A percentile compares a stretch with the other conserved stretches of the same genome.
Evolutionary conservation across 192 early-diverging fungal genomes (phyloP).

Genomic region (Linderina pennispora): DNA sequence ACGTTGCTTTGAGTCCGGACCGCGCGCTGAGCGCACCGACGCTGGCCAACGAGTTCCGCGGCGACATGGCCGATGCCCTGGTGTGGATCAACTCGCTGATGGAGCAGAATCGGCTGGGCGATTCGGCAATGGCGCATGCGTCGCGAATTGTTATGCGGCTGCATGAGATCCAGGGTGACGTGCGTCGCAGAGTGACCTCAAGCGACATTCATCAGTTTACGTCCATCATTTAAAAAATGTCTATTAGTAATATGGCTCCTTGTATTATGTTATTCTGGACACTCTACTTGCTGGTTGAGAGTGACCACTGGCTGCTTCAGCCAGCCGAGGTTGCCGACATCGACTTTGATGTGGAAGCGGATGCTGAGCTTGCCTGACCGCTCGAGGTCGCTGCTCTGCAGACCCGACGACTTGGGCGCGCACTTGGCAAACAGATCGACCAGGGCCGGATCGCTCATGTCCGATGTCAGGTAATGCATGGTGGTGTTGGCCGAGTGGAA

Average conservation of each 20-base stretch:
- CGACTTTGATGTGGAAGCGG: slow-evolving; percentile 34
- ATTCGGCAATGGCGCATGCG: slow-evolving; percentile 18
- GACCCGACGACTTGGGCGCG: slow-evolving; percentile 8
- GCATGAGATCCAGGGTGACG: slow-evolving; percentile 29
- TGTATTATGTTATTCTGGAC: slow-evolving; percentile 25
- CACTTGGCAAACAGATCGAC: slow-evolving; percentile 40
- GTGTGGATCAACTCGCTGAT: slow-evolving; percentile 21
- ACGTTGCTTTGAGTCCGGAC: slow-evolving; percentile 28
- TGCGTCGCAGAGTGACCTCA: slow-evolving; percentile 7
- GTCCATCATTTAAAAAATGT: slow-evolving; percentile 12
- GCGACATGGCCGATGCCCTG: slow-evolving; percentile 22
- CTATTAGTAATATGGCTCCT: background rate
- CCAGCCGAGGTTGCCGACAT: slow-evolving; percentile 30
- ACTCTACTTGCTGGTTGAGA: slow-evolving; percentile 36
- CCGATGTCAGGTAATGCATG: slow-evolving; percentile 31
- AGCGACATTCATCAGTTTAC: slow-evolving; percentile 10
- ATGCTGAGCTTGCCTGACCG: slow-evolving; percentile 22
- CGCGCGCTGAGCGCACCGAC: slow-evolving; percentile 27
- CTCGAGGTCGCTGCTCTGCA: background rate
- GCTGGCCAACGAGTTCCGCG: slow-evolving; percentile 32
- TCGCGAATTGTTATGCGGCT: slow-evolving; percentile 18
- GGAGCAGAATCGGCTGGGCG: slow-evolving; percentile 4
- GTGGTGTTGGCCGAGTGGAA: slow-evolving; percentile 12
- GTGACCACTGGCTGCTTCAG: slow-evolving; percentile 39
- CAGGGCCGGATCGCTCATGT: slow-evolving; percentile 31